Evolutionary conservation across 148 eudicot genomes (phyloP).

Genomic region (Salicornia ramosissima): DNA sequence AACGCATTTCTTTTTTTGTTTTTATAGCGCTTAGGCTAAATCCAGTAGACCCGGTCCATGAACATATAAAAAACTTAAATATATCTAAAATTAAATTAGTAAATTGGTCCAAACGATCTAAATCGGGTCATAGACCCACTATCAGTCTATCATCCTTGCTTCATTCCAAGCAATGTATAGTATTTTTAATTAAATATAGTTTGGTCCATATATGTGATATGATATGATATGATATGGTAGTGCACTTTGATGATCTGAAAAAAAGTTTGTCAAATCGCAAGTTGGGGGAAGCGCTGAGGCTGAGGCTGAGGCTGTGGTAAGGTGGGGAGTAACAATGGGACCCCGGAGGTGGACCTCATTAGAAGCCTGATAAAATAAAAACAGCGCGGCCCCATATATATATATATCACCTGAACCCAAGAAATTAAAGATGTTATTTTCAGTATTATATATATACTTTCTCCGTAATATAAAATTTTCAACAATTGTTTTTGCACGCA

Average conservation of each 20-base stretch:
- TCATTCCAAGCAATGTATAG: not conserved
- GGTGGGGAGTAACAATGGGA: not conserved
- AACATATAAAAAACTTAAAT: too few species aligned
- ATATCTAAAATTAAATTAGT: too few species aligned
- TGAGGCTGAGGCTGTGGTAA: slow-evolving; percentile 10
- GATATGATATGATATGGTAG: not conserved
- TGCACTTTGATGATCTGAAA: not conserved
- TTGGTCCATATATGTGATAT: too few species aligned
- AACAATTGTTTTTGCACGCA: too few species aligned
- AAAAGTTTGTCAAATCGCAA: not conserved
- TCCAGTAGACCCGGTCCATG: too few species aligned
- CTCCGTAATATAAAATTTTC: too few species aligned
- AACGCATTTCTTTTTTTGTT: too few species aligned
- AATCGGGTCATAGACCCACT: too few species aligned
- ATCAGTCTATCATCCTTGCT: too few species aligned
- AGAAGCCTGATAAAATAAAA: not conserved
- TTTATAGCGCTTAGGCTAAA: too few species aligned
- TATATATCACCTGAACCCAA: slow-evolving; percentile 4
- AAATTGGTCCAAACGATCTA: too few species aligned
- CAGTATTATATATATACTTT: not conserved
- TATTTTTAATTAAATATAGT: too few species aligned
- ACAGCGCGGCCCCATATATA: not conserved
- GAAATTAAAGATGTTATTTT: not conserved
- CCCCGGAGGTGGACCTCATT: slow-evolving; percentile 8
- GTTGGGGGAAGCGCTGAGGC: slow-evolving; percentile 13